Base-by-base conservation (phyloP, 257 asterid genomes). In the Scutellaria minor region DNA sequence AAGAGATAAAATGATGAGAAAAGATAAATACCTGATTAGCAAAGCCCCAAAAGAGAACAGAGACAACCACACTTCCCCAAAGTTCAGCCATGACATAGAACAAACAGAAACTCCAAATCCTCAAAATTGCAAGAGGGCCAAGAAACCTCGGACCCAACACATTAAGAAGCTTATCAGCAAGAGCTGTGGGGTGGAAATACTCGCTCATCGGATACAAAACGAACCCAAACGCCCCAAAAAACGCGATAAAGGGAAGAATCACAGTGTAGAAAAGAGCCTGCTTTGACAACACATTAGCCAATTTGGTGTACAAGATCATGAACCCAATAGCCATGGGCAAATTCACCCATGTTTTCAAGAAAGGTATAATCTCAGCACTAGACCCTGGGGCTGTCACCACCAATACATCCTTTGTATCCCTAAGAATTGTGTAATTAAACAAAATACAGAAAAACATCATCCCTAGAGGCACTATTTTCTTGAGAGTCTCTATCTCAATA, bases 71-170 rank as follows among this genome's bases (percentile, higher is more conserved):
- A 79, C 99, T 95, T 3, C 99, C 98, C 99, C 99, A 95, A 58
- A 95, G 98, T 51, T 95, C 99, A 73, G 99, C 99, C 99, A 95
- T 95, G 63, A 95, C 99, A 86, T 95, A 95, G 82, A 95, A 95
- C 89, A 95, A 84, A 41, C 99, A 95, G 78, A 89, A 95, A 78
- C 97, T 95, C 99, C 99, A 95, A 9, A 95, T 95, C 89, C 99
- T 90, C 96, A 95, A 4, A 67, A 95, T 92, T 2, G 99, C 99
- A 71, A 95, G 96, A 18, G 99, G 99, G 1, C 99, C 99, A 54
- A 95, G 99, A 70, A 95, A 95, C 85, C 99, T 89, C 51, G 99
- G 98, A 7, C 99, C 99, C 77, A 95, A 71, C n/a, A 74, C 8
- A 53, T 69, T 82, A 12, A 95, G 70, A 41, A 95, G 97, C 69